Percentiles rank a stretch among this genome's conserved stretches.
phyloP scores from a whole-genome alignment of 768 basidiomycete genomes.

The Macrolepiota dolichaula region DNA sequence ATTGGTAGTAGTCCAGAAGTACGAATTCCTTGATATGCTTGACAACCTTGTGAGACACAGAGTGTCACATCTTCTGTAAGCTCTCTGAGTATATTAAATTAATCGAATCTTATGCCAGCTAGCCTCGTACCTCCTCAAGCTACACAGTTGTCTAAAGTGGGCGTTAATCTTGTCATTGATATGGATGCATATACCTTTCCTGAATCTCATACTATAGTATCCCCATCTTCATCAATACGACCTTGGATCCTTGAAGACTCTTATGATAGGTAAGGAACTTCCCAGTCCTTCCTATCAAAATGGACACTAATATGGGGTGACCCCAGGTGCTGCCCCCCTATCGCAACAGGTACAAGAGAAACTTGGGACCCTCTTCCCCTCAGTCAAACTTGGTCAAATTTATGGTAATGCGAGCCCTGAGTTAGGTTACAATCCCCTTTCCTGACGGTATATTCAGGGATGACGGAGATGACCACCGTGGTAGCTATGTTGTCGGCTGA shows the following conservation, averaged over 20 bases:
- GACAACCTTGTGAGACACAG: constrained; percentile 41
- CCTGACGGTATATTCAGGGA: constrained; percentile 11
- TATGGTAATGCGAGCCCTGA: constrained; percentile 39
- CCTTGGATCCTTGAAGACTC: constrained; percentile 31
- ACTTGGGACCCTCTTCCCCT: constrained; percentile 43
- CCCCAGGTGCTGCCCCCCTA: constrained; percentile 56
- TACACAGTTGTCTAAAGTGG: constrained; percentile 47
- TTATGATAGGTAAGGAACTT: constrained; percentile 36
- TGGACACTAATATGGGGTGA: constrained; percentile 23
- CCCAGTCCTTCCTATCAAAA: not conserved
- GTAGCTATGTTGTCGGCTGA: constrained; percentile 42
- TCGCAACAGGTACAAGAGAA: constrained; percentile 46
- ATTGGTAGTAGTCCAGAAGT: constrained; percentile 44
- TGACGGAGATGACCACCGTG: constrained; percentile 40
- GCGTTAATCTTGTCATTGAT: constrained; percentile 16
- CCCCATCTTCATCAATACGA: constrained; percentile 40
- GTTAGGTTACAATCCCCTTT: not conserved
- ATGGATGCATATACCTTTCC: not conserved
- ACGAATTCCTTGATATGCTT: constrained; percentile 40
- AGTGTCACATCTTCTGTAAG: constrained; percentile 47
- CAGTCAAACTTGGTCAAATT: constrained; percentile 53
- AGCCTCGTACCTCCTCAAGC: constrained; percentile 49
- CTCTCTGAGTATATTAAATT: not conserved
- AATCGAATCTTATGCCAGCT: not conserved
- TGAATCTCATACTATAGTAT: constrained; percentile 24